A percentile compares a stretch with the other conserved stretches of the same genome.
Evolutionary conservation across 768 basidiomycete genomes (phyloP).

Genomic region (Epithele typhae): DNA sequence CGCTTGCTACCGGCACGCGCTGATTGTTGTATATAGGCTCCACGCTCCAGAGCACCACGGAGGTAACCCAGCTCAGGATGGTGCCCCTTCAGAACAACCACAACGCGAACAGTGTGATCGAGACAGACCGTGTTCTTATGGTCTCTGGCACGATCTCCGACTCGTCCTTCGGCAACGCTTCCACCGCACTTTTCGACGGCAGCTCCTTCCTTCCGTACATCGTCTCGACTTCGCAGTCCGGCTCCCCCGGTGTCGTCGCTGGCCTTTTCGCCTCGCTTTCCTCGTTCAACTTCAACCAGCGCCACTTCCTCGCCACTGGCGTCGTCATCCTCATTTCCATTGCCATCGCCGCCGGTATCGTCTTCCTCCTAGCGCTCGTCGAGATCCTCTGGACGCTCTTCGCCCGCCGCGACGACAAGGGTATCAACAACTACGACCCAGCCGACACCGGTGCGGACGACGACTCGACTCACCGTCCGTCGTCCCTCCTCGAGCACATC

Average conservation of each 20-base stretch:
- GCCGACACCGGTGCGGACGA: constrained; percentile 72
- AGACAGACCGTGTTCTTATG: constrained; percentile 86
- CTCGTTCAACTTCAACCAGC: constrained; percentile 69
- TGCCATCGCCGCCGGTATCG: constrained; percentile 91
- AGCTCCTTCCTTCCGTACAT: constrained; percentile 79
- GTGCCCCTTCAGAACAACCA: constrained; percentile 86
- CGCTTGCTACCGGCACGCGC: not conserved
- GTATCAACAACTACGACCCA: constrained; percentile 51
- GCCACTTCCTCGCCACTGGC: constrained; percentile 80
- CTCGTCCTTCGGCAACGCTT: constrained; percentile 70
- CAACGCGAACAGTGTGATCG: constrained; percentile 60
- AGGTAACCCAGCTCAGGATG: constrained; percentile 81
- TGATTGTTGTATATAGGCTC: constrained; percentile 39
- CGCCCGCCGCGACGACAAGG: constrained; percentile 71
- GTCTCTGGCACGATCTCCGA: constrained; percentile 76
- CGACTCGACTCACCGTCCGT: constrained; percentile 71
- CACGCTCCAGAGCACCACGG: constrained; percentile 49
- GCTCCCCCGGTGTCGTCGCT: constrained; percentile 65
- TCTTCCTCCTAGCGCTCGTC: constrained; percentile 80
- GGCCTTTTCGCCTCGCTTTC: constrained; percentile 81
- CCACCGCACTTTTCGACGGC: constrained; percentile 87
- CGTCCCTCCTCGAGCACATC: constrained; percentile 85
- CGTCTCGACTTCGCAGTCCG: constrained; percentile 57
- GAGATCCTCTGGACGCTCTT: constrained; percentile 90
- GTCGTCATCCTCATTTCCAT: constrained; percentile 97